phyloP scores from a whole-genome alignment of 257 asterid genomes.

The Orobanche coerulescens region DNA sequence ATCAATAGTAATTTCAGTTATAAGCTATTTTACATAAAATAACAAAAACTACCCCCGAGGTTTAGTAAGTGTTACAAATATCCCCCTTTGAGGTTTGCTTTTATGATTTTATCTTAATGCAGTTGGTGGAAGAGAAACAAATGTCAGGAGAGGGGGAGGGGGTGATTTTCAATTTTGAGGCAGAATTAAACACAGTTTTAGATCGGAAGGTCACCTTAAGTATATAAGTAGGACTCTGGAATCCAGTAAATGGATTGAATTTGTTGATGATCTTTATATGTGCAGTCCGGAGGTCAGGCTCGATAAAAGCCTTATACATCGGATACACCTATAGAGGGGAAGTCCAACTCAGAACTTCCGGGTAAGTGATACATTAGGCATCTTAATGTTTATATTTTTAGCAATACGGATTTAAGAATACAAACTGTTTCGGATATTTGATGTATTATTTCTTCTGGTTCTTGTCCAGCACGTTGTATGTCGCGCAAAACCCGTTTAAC shows the following conservation, averaged over 20 bases:
- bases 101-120: not conserved
- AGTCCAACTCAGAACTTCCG: slow-evolving; percentile 24
- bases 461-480: slow-evolving; percentile 95
- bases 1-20: not conserved
- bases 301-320: slow-evolving; percentile 95
- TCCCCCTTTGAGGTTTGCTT: not conserved
- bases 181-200: not conserved
- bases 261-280: slow-evolving; percentile 88
- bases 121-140: not conserved
- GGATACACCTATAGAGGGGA: slow-evolving; percentile 77
- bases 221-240: slow-evolving; percentile 90
- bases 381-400: slow-evolving; percentile 6
- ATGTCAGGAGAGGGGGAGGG: not conserved
- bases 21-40: not conserved
- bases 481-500: slow-evolving; percentile 94
- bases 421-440: slow-evolving; percentile 96
- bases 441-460: slow-evolving; percentile 95
- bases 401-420: slow-evolving; percentile 21
- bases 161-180: not conserved
- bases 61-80: not conserved
- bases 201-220: slow-evolving; percentile 53
- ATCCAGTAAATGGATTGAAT: slow-evolving; percentile 93
- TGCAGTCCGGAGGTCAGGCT: slow-evolving; percentile 96
- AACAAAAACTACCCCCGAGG: not conserved
- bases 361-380: not conserved